Percentiles rank a stretch among this genome's conserved stretches.
These are phyloP conservation scores for Salvia splendens DNA, from an alignment of 257 asterid genomes.

Conservation along the genomic window DNA sequence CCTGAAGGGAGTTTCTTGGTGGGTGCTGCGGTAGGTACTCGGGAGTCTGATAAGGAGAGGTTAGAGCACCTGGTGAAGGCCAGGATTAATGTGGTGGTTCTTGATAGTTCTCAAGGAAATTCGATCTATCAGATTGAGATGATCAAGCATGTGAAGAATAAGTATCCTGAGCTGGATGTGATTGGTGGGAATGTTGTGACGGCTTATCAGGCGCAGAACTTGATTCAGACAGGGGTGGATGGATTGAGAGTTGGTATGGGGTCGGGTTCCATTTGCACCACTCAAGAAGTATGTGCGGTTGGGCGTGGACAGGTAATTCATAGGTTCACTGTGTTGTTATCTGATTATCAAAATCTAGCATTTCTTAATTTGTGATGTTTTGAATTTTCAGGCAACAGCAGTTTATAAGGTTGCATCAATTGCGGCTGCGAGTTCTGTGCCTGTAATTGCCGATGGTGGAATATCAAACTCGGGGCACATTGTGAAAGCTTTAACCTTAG, in stretches of 20 bases:
- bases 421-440: constrained; percentile 70
- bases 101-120: constrained; percentile 91
- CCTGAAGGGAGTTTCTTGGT: constrained; percentile 69
- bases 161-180: constrained; percentile 69
- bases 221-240: constrained; percentile 85
- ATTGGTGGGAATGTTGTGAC: constrained; percentile 93
- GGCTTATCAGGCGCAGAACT: constrained; percentile 70
- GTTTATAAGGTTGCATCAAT: constrained; percentile 87
- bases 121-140: constrained; percentile 80
- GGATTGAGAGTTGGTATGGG: constrained; percentile 98
- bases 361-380: background rate
- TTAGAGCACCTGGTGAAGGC: constrained; percentile 82
- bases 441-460: constrained; percentile 95
- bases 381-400: constrained; percentile 68
- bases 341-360: background rate
- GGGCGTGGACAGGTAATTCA: constrained; percentile 89
- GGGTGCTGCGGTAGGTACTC: constrained; percentile 83
- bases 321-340: background rate
- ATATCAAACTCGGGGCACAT: constrained; percentile 94
- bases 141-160: constrained; percentile 72
- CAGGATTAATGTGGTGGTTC: constrained; percentile 69
- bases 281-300: constrained; percentile 90
- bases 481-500: constrained; percentile 84
- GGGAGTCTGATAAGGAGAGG: constrained; percentile 82
- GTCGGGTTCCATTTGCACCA: constrained; percentile 89